phyloP scores from a whole-genome alignment of 345 rosid species.

The Arabidopsis arenosa region DNA sequence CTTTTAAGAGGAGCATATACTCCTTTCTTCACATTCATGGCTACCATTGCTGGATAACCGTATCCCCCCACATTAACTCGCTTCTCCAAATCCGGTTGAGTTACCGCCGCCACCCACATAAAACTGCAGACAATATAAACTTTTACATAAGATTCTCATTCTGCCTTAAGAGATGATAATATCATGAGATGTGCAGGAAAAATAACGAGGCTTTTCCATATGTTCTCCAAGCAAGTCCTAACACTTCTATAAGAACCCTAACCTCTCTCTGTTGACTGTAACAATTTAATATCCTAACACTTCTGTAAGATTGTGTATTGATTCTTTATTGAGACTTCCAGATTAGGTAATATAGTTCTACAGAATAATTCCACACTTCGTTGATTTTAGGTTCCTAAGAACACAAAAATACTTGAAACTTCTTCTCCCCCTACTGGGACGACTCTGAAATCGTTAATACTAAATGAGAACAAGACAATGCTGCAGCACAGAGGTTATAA shows the following conservation, averaged over 20 bases:
- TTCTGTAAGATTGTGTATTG: background rate
- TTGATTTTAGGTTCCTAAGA: conserved; percentile 6
- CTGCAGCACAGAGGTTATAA: background rate
- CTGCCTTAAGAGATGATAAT: background rate
- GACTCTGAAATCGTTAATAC: conserved; percentile 3
- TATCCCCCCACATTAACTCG: conserved; percentile 91
- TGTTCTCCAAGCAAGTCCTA: conserved; percentile 8
- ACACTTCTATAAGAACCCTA: background rate
- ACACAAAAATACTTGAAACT: conserved; percentile 15
- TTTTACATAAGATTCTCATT: conserved; percentile 17
- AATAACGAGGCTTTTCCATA: background rate
- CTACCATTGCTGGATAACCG: conserved; percentile 97
- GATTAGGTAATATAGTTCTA: background rate
- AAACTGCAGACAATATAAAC: conserved; percentile 53
- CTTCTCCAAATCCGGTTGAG: conserved; percentile 88
- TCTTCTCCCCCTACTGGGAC: background rate
- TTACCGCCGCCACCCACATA: conserved; percentile 93
- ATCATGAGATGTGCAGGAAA: background rate
- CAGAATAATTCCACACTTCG: background rate
- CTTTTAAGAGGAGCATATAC: conserved; percentile 96
- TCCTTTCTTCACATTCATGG: conserved; percentile 91
- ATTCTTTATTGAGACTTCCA: conserved; percentile 2
- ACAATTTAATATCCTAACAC: background rate
- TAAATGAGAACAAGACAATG: background rate
- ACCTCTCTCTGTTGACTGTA: no score